A percentile compares a stretch with the other conserved stretches of the same genome.
These are phyloP conservation scores for Hibiscus syriacus DNA, from an alignment of 345 rosid species.

Conservation along the genomic window DNA sequence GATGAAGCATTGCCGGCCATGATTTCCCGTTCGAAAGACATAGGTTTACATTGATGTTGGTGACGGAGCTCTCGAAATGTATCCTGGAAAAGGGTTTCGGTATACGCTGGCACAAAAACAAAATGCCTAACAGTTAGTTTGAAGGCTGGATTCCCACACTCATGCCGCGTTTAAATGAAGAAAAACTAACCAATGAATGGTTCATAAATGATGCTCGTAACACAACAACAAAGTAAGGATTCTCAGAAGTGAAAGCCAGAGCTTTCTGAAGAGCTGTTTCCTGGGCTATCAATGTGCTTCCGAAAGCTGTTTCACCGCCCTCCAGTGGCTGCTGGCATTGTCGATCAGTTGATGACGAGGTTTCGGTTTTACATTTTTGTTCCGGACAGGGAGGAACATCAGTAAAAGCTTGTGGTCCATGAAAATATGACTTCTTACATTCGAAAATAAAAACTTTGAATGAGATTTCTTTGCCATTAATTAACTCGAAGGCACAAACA, in stretches of 20 bases:
- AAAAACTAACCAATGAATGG: background rate
- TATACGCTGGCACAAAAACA: constrained; percentile 5
- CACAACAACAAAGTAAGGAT: background rate
- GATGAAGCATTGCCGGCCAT: background rate
- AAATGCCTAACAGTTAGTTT: background rate
- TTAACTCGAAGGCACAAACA: constrained; percentile 17
- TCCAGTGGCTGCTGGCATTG: background rate
- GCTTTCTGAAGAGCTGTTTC: background rate
- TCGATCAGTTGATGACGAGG: background rate
- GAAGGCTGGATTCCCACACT: background rate
- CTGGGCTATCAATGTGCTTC: background rate
- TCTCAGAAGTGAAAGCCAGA: background rate
- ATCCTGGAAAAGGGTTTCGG: constrained; percentile 9
- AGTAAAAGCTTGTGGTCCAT: background rate
- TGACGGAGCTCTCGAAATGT: background rate
- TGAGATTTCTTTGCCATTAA: background rate
- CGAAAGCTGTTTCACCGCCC: background rate
- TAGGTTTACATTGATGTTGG: background rate
- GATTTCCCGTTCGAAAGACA: constrained; percentile 6
- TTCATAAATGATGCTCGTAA: background rate
- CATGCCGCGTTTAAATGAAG: background rate
- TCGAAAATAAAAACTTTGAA: constrained; percentile 10
- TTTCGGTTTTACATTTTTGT: background rate
- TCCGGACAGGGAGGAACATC: no score
- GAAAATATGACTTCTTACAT: background rate